phyloP scores from a whole-genome alignment of 2,329 filamentous ascomycete species.

The Colletotrichum phormii region DNA sequence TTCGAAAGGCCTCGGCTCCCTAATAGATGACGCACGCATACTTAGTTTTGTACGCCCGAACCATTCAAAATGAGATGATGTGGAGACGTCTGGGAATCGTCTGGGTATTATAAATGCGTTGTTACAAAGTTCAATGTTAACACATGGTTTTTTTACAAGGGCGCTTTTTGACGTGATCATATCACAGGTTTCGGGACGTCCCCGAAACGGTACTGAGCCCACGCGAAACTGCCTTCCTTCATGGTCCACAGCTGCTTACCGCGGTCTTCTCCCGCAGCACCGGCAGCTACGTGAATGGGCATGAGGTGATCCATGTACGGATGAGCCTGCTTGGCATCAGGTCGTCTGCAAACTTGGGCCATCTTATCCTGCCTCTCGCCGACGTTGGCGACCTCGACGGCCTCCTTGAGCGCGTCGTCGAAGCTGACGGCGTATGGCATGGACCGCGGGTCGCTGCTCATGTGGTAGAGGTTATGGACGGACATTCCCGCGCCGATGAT shows the following conservation, averaged over 20 bases:
- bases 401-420: slow-evolving; percentile 62
- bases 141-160: background rate
- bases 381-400: slow-evolving; percentile 53
- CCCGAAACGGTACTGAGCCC: slow-evolving; percentile 61
- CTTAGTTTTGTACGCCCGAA: slow-evolving; percentile 10
- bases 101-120: background rate
- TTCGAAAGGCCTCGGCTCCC: background rate
- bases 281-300: slow-evolving; percentile 60
- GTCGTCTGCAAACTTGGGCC: slow-evolving; percentile 51
- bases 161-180: background rate
- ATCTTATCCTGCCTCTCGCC: slow-evolving; percentile 52
- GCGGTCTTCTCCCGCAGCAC: slow-evolving; percentile 55
- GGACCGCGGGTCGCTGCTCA: slow-evolving; percentile 54
- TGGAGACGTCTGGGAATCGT: background rate
- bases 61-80: background rate
- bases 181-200: background rate
- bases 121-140: background rate
- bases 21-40: slow-evolving; percentile 25
- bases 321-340: slow-evolving; percentile 60
- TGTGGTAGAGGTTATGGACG: slow-evolving; percentile 75
- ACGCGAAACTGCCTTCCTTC: slow-evolving; percentile 57
- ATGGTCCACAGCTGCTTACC: slow-evolving; percentile 58
- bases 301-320: slow-evolving; percentile 63
- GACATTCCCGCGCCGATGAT: slow-evolving; percentile 82
- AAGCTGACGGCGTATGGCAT: slow-evolving; percentile 72